Conservation (phyloP, 2,329 filamentous ascomycete genomes). For the Cordyceps fumosorosea region DNA sequence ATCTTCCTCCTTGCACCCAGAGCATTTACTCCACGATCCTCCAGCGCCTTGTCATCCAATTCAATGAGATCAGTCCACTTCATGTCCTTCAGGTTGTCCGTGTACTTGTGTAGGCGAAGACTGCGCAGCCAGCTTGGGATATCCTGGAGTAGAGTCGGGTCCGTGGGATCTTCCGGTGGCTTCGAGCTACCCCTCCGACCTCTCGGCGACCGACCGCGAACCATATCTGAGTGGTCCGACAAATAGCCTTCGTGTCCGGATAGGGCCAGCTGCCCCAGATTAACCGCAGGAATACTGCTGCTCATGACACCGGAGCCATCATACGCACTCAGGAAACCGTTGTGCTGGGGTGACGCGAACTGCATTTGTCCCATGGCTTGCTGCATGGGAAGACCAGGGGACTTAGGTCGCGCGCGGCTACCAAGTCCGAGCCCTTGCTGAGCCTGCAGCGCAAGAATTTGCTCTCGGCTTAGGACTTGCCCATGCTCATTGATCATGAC, state of each 20-base stretch:
- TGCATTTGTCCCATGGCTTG: slow-evolving; percentile 54
- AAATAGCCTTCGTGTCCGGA: slow-evolving; percentile 76
- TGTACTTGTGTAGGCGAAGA: slow-evolving; percentile 95
- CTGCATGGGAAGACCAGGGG: slow-evolving; percentile 81
- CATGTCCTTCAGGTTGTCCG: slow-evolving; percentile 94
- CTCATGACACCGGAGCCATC: slow-evolving; percentile 67
- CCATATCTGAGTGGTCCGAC: slow-evolving; percentile 89
- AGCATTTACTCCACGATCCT: slow-evolving; percentile 89
- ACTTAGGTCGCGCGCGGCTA: slow-evolving; percentile 78
- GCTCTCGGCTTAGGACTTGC: slow-evolving; percentile 78
- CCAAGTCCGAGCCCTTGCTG: slow-evolving; percentile 56
- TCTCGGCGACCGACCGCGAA: slow-evolving; percentile 82
- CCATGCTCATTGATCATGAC: slow-evolving; percentile 95
- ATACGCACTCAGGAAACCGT: slow-evolving; percentile 87
- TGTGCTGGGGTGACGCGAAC: slow-evolving; percentile 86
- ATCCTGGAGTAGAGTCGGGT: slow-evolving; percentile 82
- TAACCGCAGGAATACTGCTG: slow-evolving; percentile 64
- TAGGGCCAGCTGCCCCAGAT: slow-evolving; percentile 64
- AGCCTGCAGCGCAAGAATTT: slow-evolving; percentile 73
- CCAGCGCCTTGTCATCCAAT: slow-evolving; percentile 86
- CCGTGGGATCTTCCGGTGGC: slow-evolving; percentile 94
- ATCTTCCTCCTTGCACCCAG: slow-evolving; percentile 94
- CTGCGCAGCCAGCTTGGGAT: slow-evolving; percentile 95
- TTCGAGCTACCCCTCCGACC: slow-evolving; percentile 92
- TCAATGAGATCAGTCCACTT: slow-evolving; percentile 92